Conservation (phyloP, 495 filamentous ascomycete species). For the Filosporella fistucella region DNA sequence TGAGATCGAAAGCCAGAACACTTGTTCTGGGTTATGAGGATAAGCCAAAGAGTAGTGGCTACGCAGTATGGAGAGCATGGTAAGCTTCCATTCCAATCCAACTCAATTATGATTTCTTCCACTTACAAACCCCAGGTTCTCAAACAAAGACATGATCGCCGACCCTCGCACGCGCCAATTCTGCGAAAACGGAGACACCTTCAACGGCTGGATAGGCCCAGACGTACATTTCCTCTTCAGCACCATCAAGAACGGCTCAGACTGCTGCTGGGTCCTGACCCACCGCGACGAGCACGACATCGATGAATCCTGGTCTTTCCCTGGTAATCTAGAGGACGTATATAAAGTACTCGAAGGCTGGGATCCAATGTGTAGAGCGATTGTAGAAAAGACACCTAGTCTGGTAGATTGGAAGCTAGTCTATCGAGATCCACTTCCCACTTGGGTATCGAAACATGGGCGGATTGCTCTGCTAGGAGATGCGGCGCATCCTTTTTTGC, state of each 20-base stretch:
- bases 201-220: constrained; percentile 57
- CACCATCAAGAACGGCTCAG: constrained; percentile 56
- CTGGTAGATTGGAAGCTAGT: constrained; percentile 68
- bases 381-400: constrained; percentile 55
- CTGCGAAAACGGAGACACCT: constrained; percentile 24
- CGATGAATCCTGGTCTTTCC: constrained; percentile 63
- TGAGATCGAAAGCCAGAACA: constrained; percentile 54
- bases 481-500: constrained; percentile 53
- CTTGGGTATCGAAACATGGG: constrained; percentile 46
- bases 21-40: constrained; percentile 60
- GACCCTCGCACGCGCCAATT: constrained; percentile 34
- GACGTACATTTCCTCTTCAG: constrained; percentile 63
- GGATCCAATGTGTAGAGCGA: constrained; percentile 56
- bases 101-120: too few species aligned
- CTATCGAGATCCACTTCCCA: constrained; percentile 63
- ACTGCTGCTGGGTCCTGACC: constrained; percentile 69
- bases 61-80: constrained; percentile 56
- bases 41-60: constrained; percentile 53
- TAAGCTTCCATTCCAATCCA: too few species aligned
- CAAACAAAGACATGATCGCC: constrained; percentile 57
- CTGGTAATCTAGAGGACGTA: constrained; percentile 57
- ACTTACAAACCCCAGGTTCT: too few species aligned
- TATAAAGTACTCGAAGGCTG: constrained; percentile 56
- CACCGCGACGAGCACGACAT: constrained; percentile 53
- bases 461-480: constrained; percentile 45